Conservation (phyloP, 768 basidiomycete genomes). For the Leccinum rimulosum region DNA sequence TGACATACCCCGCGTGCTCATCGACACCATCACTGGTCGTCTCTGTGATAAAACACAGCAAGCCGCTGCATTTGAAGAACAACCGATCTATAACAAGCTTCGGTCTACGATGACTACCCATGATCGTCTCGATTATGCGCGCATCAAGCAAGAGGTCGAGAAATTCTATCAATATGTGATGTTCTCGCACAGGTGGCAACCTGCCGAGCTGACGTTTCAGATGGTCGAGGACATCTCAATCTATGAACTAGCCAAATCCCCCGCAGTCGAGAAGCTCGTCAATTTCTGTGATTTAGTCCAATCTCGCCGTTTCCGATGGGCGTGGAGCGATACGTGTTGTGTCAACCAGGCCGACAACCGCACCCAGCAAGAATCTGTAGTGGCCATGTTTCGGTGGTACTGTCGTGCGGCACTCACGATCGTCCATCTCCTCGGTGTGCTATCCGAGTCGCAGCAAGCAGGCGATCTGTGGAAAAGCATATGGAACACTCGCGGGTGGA, state of each 20-base stretch:
- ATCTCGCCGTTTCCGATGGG: background rate
- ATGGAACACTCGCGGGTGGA: background rate
- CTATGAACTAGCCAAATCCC: background rate
- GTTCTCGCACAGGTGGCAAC: background rate
- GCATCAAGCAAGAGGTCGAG: background rate
- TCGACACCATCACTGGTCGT: background rate
- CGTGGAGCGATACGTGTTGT: background rate
- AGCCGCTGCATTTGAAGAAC: background rate
- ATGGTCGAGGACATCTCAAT: background rate
- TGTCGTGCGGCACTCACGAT: background rate
- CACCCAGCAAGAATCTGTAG: background rate
- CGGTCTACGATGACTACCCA: background rate
- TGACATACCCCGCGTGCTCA: background rate
- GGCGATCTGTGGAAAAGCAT: background rate
- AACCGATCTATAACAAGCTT: background rate
- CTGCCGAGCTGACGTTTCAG: background rate
- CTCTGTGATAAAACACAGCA: background rate
- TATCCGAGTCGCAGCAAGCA: background rate
- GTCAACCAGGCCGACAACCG: background rate
- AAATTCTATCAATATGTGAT: background rate
- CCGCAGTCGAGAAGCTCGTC: background rate
- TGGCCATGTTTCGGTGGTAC: background rate
- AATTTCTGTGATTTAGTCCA: background rate
- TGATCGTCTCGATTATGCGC: background rate
- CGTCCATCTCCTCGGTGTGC: background rate